Percentiles rank a stretch among this genome's conserved stretches.
These are phyloP conservation scores for Shiraia sp. DNA, from an alignment of 2,329 filamentous ascomycete genomes.

Conservation along the genomic window DNA sequence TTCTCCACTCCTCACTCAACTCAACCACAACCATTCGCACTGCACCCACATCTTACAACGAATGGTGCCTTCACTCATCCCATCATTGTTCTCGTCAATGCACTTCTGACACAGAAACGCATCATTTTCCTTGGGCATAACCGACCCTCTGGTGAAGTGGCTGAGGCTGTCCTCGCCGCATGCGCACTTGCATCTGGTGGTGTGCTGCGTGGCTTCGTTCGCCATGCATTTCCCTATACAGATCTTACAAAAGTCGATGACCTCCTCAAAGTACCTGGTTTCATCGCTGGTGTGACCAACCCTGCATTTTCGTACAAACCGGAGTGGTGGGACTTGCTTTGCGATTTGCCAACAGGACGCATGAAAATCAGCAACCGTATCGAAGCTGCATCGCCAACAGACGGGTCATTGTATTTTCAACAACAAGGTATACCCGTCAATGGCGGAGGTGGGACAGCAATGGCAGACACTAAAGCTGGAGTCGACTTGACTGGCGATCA, in stretches of 20 bases:
- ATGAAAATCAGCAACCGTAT: conserved; percentile 94
- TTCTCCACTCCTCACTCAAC: conserved; percentile 85
- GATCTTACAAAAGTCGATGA: conserved; percentile 98
- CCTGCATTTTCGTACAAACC: conserved; percentile 92
- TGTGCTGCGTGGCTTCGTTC: conserved; percentile 88
- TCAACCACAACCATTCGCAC: conserved; percentile 78
- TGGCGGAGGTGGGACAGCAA: conserved; percentile 15
- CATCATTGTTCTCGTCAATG: conserved; percentile 92
- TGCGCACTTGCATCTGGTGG: conserved; percentile 93
- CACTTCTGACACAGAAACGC: conserved; percentile 91
- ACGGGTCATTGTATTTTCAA: conserved; percentile 86
- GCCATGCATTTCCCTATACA: conserved; percentile 96
- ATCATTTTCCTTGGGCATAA: conserved; percentile 96
- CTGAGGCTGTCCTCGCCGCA: conserved; percentile 96
- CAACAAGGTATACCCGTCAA: conserved; percentile 58
- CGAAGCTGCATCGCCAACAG: conserved; percentile 77
- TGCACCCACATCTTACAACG: conserved; percentile 92
- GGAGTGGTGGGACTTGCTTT: conserved; percentile 98
- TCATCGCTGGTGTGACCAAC: conserved; percentile 97
- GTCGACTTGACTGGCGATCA: conserved; percentile 81
- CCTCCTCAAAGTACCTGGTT: conserved; percentile 90
- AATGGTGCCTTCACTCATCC: conserved; percentile 89
- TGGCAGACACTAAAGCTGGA: conserved; percentile 38
- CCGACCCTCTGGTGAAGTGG: conserved; percentile 91
- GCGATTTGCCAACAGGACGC: conserved; percentile 86